Base-by-base conservation (phyloP, 139 green algal species). In the Chlamydomonas applanata region DNA sequence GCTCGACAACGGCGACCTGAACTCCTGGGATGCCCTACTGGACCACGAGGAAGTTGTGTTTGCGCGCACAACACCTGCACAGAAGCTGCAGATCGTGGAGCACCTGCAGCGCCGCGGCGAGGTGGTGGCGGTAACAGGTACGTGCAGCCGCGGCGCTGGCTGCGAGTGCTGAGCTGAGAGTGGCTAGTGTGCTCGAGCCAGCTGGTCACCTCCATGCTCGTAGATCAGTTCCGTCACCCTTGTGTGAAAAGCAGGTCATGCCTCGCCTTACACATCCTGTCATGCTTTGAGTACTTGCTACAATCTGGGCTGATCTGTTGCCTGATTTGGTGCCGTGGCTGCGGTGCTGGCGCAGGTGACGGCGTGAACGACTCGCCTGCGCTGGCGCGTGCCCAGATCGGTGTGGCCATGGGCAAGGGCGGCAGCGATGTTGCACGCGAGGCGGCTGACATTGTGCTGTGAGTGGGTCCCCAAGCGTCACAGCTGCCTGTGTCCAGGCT, bases 361-460 rank as follows among this genome's bases (percentile, higher is more conserved):
- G 87, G 87, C 45, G 87, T 95, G 19, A 96, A 96, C 74, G 91
- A 96, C 79, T 82, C 87, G 4, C 91, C 91, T 14, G 91, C 91
- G 24, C 83, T 96, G 19, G 92, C 92, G 76, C 85, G 86, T 62
- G 89, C 79, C 0, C 79, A 96, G 69, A 91, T 94, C 67, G 90
- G 90, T 35, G 84, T 96, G 20, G 86, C 88, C 49, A 96, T 96
- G 90, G 89, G 89, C 54, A 89, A 88, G 52, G 86, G 87, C 25
- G 89, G 86, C 27, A 87, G 86, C 2, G 87, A 90, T 33, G 80
- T 86, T 35, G 76, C 81, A 24, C 70, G 89, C 77, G 89, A 93
- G 75, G 80, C 89, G 16, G 85, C 88, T 56, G 86, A 90, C 78
- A 94, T 95, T 74, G 88, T 95, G 46, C 85, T 95, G 11, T 49